Conservation (phyloP, 176 grass and related monocot species). For the Hordeum vulgare region MorexV3_pseudomolecules_assembly NC_058521.1:172997368-172997867, state of each 20-base stretch:
- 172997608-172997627: background rate
- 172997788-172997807: background rate
- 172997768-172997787: background rate
- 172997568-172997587: background rate
- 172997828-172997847: conserved; percentile 92
- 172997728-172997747: background rate
- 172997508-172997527: background rate
- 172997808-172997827: conserved; percentile 17
- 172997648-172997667: background rate
- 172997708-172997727: background rate
- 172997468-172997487: background rate
- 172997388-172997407: background rate
- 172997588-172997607: background rate
- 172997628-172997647: background rate
- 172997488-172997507: background rate
- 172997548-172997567: background rate
- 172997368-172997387: background rate
- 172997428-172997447: background rate
- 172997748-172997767: background rate
- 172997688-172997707: background rate
- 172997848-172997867: conserved; percentile 94
- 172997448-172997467: background rate
- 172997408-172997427: background rate
- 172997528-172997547: background rate
- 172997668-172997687: background rate